A percentile compares a stretch with the other conserved stretches of the same genome.
Conservation (phyloP, 345 rosid species). For the Angophora floribunda region DNA sequence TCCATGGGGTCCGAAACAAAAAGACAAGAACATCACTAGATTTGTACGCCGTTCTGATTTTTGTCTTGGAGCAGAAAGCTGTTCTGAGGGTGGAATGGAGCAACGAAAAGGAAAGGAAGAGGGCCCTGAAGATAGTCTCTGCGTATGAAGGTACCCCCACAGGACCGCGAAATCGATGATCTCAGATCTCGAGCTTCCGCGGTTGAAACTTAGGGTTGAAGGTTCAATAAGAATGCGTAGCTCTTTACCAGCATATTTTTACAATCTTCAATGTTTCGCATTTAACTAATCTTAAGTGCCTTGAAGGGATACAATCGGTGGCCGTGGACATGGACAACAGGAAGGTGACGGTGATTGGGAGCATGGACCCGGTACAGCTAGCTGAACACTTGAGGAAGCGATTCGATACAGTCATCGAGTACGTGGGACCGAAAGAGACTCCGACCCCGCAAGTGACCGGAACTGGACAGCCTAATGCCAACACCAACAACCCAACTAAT, state of each 20-base stretch:
- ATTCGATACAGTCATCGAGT: neutral
- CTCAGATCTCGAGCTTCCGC: neutral
- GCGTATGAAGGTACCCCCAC: constrained; percentile 28
- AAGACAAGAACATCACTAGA: neutral
- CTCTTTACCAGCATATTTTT: neutral
- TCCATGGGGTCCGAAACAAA: neutral
- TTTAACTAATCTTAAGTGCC: neutral
- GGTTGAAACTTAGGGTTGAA: neutral
- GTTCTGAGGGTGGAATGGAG: constrained; percentile 31
- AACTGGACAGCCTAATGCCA: neutral
- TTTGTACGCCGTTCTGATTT: neutral
- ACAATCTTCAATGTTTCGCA: neutral
- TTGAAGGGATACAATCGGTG: constrained; percentile 3
- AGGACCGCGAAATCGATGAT: neutral
- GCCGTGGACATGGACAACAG: constrained; percentile 2
- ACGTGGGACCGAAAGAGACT: constrained; percentile 8
- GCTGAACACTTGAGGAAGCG: constrained; percentile 1
- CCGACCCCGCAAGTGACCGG: neutral
- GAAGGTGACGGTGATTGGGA: constrained; percentile 11
- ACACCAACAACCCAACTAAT: neutral
- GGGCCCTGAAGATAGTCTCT: constrained; percentile 41
- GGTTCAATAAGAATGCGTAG: neutral
- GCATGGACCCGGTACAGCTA: constrained; percentile 1
- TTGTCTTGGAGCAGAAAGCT: constrained; percentile 31
- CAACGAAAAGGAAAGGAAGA: constrained; percentile 32